Base-by-base conservation (phyloP, 805 yeast genomes). In the Saccharomycopsis malanga region DNA sequence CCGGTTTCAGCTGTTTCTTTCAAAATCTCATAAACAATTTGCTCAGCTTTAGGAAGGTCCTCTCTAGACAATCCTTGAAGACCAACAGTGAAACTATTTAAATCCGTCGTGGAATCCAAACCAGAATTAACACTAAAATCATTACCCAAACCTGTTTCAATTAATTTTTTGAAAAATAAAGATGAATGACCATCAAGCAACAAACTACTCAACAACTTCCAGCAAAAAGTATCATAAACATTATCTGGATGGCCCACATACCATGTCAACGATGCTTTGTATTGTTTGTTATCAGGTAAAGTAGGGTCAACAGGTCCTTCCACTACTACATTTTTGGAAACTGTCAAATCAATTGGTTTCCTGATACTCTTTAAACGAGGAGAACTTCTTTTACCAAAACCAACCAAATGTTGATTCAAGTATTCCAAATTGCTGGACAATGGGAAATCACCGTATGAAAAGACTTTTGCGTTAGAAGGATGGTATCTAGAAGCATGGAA, bases 141-240 rank as follows among this genome's bases (percentile, higher is more conserved):
- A 44, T 85, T 77, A 36, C 93, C 98, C 29, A 81, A 60, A 1
- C 91, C 93, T 1, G 83, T 65, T 61, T 93, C 98, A 46, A 93
- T 83, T 46, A 93, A 68, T n/a, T 77, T 76, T 62, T 88, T 87
- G 63, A 89, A 87, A 46, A 93, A 70, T 4, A 95, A 91, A 4
- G 98, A 83, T 10, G 93, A 83, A 59, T 91, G 98, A 2, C 98
- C 98, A 60, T 87, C 96, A 54, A 82, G 76, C 29, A 93, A 68
- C 44, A 93, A 67, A 21, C 81, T 75, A 18, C 85, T 77, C 41
- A 88, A 65, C 7, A 88, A 67, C 48, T 81, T 82, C 72, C 88
- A 69, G 39, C 83, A 71, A 61, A 89, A 84, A 0, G 87, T 69
- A 45, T 79, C 82, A 57, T 84, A 83, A 7, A 73, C 70, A 56